phyloP scores from a whole-genome alignment of 106 monocot species.

The Dioscorea alata region DNA sequence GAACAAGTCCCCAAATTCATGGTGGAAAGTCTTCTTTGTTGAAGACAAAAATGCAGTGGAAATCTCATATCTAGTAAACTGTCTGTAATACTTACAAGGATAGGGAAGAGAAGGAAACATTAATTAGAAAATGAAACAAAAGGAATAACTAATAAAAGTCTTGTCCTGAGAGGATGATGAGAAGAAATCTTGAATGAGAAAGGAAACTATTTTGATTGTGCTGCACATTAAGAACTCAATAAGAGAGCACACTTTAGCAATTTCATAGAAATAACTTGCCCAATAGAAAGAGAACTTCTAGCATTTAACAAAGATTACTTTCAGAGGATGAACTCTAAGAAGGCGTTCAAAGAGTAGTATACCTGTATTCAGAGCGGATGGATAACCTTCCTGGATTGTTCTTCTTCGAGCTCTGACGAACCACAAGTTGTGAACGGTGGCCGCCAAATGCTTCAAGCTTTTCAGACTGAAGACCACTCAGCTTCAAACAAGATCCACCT shows the following conservation, averaged over 20 bases:
- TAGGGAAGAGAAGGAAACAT: too few species aligned
- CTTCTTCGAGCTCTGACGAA: slow-evolving; percentile 10
- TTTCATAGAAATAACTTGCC: neutral
- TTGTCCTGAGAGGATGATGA: neutral
- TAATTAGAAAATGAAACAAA: neutral
- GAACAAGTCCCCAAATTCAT: too few species aligned
- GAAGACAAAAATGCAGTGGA: too few species aligned
- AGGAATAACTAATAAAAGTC: neutral
- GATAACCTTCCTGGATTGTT: slow-evolving; percentile 6
- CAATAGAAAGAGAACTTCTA: too few species aligned
- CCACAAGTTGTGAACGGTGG: slow-evolving; percentile 10
- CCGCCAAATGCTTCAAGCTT: neutral
- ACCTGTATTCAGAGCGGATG: slow-evolving; percentile 24
- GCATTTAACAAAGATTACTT: neutral
- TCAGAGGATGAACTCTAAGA: neutral
- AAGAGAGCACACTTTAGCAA: too few species aligned
- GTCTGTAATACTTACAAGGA: too few species aligned
- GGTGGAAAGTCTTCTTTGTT: too few species aligned
- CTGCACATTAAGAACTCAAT: too few species aligned
- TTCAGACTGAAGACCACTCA: slow-evolving; percentile 1
- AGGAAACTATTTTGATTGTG: too few species aligned
- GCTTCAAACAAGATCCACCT: slow-evolving; percentile 13
- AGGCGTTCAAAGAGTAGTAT: neutral
- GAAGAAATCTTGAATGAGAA: neutral
- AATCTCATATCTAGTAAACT: too few species aligned